Percentiles rank a stretch among this genome's conserved stretches.
Evolutionary conservation across 345 rosid genomes (phyloP).

Genomic region (Cardamine occulta): DNA sequence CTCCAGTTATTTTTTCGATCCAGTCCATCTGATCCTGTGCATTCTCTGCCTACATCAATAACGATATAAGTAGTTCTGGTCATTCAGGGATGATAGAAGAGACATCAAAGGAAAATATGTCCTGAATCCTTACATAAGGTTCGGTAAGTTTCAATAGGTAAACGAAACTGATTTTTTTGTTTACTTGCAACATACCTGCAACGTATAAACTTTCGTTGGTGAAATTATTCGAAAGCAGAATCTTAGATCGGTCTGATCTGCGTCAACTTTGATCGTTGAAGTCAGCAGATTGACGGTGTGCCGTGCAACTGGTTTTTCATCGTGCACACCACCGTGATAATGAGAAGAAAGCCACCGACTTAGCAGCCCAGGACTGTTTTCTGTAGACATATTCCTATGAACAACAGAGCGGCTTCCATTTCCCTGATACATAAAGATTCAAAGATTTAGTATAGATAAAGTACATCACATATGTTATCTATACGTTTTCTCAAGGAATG

Average conservation of each 20-base stretch:
- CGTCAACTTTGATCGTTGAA: slow-evolving; percentile 77
- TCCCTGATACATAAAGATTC: slow-evolving; percentile 49
- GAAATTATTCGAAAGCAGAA: slow-evolving; percentile 85
- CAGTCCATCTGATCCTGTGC: slow-evolving; percentile 83
- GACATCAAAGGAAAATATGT: neutral
- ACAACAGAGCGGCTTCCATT: slow-evolving; percentile 58
- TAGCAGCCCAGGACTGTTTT: slow-evolving; percentile 63
- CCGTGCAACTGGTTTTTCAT: slow-evolving; percentile 77
- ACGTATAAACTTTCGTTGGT: slow-evolving; percentile 61
- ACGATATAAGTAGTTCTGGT: slow-evolving; percentile 5
- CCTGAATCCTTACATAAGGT: neutral
- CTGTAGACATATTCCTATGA: slow-evolving; percentile 56
- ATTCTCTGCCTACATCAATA: slow-evolving; percentile 72
- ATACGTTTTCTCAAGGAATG: slow-evolving; percentile 23
- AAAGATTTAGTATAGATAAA: slow-evolving; percentile 31
- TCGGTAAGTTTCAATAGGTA: neutral
- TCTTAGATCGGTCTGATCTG: slow-evolving; percentile 78
- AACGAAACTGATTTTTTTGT: neutral
- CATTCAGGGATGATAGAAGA: neutral
- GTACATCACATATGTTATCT: slow-evolving; percentile 19
- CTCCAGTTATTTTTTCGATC: slow-evolving; percentile 86
- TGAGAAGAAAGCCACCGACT: slow-evolving; percentile 87
- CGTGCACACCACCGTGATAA: slow-evolving; percentile 68
- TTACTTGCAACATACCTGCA: slow-evolving; percentile 57
- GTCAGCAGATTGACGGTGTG: slow-evolving; percentile 76